Evolutionary conservation across 1,284 basidiomycete species (phyloP).

Genomic region (Ustilago cynodontis): DNA sequence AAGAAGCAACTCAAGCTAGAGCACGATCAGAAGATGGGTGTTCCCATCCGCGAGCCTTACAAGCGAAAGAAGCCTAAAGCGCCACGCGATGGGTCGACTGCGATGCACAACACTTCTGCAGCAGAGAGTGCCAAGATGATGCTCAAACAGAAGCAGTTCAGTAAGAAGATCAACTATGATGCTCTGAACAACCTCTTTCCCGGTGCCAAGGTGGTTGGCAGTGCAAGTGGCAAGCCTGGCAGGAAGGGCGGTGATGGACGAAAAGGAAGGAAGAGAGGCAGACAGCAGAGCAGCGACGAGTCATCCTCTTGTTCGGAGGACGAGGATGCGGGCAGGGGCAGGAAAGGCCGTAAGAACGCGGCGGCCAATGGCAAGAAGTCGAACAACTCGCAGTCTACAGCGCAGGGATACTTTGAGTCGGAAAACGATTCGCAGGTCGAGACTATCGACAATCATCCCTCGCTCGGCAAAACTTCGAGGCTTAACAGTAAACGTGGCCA

Average conservation of each 20-base stretch:
- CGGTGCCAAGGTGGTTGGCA: conserved; percentile 40
- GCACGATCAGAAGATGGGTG: conserved; percentile 66
- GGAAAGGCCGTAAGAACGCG: conserved; percentile 14
- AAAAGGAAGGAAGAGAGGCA: conserved; percentile 15
- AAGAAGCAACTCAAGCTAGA: conserved; percentile 67
- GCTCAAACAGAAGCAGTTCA: conserved; percentile 67
- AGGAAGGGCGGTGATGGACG: conserved; percentile 14
- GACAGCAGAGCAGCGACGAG: conserved; percentile 33
- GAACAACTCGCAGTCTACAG: conserved; percentile 14
- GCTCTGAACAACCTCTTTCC: conserved; percentile 65
- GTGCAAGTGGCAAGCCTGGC: conserved; percentile 17
- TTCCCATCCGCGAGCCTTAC: conserved; percentile 54
- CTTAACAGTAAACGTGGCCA: conserved; percentile 37
- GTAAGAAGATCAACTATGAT: conserved; percentile 68
- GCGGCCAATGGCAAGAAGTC: conserved; percentile 17
- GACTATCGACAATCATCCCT: conserved; percentile 45
- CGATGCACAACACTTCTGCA: conserved; percentile 60
- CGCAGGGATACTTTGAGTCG: conserved; percentile 36
- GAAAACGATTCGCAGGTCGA: conserved; percentile 36
- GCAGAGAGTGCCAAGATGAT: conserved; percentile 68
- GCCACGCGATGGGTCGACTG: conserved; percentile 61
- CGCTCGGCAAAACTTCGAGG: conserved; percentile 33
- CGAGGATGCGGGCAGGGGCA: conserved; percentile 29
- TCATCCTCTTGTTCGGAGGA: conserved; percentile 34
- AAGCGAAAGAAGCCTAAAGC: conserved; percentile 63